These are phyloP conservation scores for Solanum corneliomulleri DNA, from an alignment of 257 asterid genomes.

Conservation along the genomic window DNA sequence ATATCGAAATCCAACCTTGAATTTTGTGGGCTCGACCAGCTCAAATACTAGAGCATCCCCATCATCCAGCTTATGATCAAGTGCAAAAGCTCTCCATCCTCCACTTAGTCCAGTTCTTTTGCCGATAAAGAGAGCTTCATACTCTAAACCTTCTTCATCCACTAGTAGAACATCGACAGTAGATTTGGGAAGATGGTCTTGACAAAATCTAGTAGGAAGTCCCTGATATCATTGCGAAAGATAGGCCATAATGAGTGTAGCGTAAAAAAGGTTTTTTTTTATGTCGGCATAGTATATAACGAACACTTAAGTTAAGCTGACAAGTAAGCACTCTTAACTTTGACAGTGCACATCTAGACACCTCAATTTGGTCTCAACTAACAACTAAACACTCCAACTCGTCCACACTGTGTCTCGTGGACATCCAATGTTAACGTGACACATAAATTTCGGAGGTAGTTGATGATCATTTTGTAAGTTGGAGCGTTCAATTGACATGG, in stretches of 20 bases:
- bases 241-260: background rate
- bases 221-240: constrained; percentile 33
- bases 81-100: constrained; percentile 93
- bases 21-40: constrained; percentile 55
- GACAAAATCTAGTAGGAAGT: constrained; percentile 58
- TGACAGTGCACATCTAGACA: background rate
- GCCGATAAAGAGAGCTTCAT: constrained; percentile 49
- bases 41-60: constrained; percentile 85
- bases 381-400: background rate
- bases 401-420: background rate
- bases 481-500: background rate
- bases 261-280: background rate
- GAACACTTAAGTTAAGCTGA: background rate
- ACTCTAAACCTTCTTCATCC: constrained; percentile 52
- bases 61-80: constrained; percentile 79
- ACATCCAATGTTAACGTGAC: background rate
- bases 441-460: background rate
- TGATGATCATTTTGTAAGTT: background rate
- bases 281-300: background rate
- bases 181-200: constrained; percentile 46
- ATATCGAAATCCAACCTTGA: constrained; percentile 41
- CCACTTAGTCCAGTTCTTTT: constrained; percentile 77
- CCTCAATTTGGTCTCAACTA: background rate
- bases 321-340: background rate
- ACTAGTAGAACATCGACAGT: constrained; percentile 45